Evolutionary conservation across 805 yeast species (phyloP).

Genomic region (Sporopachydermia lactativora): DNA sequence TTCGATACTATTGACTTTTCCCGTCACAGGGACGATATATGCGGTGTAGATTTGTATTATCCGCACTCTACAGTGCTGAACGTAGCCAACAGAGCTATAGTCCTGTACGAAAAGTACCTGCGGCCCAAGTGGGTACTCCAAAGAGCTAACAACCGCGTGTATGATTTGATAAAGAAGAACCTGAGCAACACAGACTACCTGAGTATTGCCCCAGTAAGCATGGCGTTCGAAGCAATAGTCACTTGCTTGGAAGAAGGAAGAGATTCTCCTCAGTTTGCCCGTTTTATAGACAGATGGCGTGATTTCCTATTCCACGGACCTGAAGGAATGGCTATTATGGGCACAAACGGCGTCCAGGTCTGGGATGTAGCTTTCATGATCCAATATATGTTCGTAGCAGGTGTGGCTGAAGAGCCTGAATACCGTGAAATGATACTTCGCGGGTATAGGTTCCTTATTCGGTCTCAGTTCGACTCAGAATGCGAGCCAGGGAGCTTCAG

Average conservation of each 20-base stretch:
- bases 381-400: conserved; percentile 71
- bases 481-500: conserved; percentile 68
- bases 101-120: conserved; percentile 50
- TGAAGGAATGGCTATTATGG: conserved; percentile 86
- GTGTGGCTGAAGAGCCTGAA: conserved; percentile 55
- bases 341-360: conserved; percentile 94
- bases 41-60: conserved; percentile 86
- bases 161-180: conserved; percentile 60
- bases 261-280: conserved; percentile 44
- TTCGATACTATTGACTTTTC: conserved; percentile 56
- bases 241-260: conserved; percentile 56
- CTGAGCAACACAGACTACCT: conserved; percentile 62
- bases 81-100: conserved; percentile 42
- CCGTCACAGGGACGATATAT: conserved; percentile 65
- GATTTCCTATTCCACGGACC: conserved; percentile 79
- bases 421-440: conserved; percentile 48
- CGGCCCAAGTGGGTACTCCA: conserved; percentile 65
- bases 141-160: conserved; percentile 35
- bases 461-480: conserved; percentile 77
- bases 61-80: conserved; percentile 72
- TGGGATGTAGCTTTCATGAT: conserved; percentile 94
- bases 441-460: conserved; percentile 57
- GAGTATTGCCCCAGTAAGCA: conserved; percentile 89
- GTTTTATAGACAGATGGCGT: conserved; percentile 43
- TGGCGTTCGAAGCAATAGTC: conserved; percentile 70